Evolutionary conservation across 2,329 filamentous ascomycete genomes (phyloP).

Genomic region (Exophiala calicioides): DNA sequence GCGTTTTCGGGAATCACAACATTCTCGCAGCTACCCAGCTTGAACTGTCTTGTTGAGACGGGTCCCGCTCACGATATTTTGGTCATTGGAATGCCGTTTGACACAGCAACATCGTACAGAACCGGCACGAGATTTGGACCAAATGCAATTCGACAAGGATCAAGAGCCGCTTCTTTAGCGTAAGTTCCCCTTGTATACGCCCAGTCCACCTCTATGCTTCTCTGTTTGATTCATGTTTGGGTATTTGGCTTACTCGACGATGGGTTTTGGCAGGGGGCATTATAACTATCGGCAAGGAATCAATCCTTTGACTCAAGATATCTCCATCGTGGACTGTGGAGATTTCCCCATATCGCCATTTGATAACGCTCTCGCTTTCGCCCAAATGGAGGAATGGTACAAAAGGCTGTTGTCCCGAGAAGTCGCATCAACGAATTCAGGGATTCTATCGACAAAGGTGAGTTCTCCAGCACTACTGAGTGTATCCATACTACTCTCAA

Average conservation of each 20-base stretch:
- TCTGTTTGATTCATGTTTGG: no score
- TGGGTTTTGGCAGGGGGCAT: conserved; percentile 10
- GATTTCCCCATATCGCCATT: conserved; percentile 17
- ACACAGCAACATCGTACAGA: no score
- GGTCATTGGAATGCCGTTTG: no score
- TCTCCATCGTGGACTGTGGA: conserved; percentile 19
- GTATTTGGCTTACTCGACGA: no score
- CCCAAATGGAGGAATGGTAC: conserved; percentile 13
- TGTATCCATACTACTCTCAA: no score
- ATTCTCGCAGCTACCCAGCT: no score
- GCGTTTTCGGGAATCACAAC: no score
- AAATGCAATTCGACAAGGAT: conserved; percentile 15
- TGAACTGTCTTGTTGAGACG: no score
- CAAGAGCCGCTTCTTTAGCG: conserved; percentile 14
- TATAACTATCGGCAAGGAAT: conserved; percentile 17
- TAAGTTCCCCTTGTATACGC: background rate
- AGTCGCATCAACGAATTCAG: conserved; percentile 1
- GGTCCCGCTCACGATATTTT: no score
- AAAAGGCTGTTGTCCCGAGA: conserved; percentile 12
- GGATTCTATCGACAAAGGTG: conserved; percentile 10
- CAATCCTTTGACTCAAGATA: conserved; percentile 10
- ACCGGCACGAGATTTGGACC: no score
- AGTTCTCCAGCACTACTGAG: no score
- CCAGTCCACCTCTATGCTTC: background rate
- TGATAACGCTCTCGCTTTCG: conserved; percentile 15